Conservation (phyloP, 1,284 basidiomycete genomes). For the Ceratobasidium sp. region DNA sequence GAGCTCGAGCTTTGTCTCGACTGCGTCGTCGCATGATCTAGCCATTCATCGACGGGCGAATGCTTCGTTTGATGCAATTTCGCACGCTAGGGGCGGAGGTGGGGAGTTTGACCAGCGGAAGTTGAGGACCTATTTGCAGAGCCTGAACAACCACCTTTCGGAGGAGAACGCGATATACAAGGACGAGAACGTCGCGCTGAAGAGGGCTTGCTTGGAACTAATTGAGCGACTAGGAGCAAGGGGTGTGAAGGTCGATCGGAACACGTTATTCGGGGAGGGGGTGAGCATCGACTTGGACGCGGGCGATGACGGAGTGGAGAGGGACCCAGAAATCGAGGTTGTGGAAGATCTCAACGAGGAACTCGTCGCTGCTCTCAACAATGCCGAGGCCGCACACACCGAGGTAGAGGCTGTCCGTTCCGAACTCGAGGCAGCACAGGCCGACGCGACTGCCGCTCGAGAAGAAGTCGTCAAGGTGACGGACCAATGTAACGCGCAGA, state of each 20-base stretch:
- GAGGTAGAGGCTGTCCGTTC: slow-evolving; percentile 13
- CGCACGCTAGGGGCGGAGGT: slow-evolving; percentile 68
- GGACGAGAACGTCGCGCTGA: slow-evolving; percentile 58
- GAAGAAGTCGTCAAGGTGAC: slow-evolving; percentile 42
- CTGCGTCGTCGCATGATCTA: slow-evolving; percentile 84
- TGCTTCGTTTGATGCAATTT: slow-evolving; percentile 82
- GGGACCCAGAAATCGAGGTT: slow-evolving; percentile 49
- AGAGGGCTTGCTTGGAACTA: slow-evolving; percentile 33
- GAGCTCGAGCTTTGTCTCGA: slow-evolving; percentile 67
- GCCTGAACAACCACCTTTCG: slow-evolving; percentile 78
- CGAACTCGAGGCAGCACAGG: slow-evolving; percentile 36
- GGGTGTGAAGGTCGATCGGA: slow-evolving; percentile 38
- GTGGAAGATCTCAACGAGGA: slow-evolving; percentile 37
- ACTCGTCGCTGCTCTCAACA: slow-evolving; percentile 26
- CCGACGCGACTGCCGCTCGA: slow-evolving; percentile 30
- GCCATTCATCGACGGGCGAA: slow-evolving; percentile 82
- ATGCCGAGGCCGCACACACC: slow-evolving; percentile 24
- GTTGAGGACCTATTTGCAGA: slow-evolving; percentile 82
- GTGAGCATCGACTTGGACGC: slow-evolving; percentile 58
- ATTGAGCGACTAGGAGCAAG: slow-evolving; percentile 29
- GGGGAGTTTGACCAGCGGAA: slow-evolving; percentile 81
- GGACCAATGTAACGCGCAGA: slow-evolving; percentile 38
- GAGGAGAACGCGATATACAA: slow-evolving; percentile 71
- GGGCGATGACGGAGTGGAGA: slow-evolving; percentile 56
- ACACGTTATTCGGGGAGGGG: slow-evolving; percentile 14